phyloP scores from a whole-genome alignment of 1,284 basidiomycete species.

The Trametes pubescens region DNA sequence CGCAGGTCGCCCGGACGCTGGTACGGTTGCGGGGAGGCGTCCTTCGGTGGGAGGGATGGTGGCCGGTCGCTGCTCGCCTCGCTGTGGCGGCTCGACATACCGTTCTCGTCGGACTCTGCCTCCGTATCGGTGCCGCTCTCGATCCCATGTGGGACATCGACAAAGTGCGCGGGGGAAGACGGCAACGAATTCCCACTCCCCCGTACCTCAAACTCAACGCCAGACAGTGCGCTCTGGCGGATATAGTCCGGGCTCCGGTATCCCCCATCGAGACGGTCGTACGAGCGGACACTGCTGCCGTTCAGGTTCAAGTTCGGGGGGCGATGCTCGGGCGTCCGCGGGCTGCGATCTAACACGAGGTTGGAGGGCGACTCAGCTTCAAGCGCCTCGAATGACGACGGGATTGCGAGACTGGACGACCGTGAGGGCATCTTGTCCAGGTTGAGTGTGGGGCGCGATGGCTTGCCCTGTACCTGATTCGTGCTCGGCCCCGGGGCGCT shows the following conservation, averaged over 20 bases:
- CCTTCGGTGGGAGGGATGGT: conserved; percentile 63
- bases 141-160: conserved; percentile 73
- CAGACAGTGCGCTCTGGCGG: conserved; percentile 30
- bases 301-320: conserved; percentile 36
- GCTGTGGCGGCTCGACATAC: conserved; percentile 26
- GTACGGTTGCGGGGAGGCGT: conserved; percentile 25
- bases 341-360: conserved; percentile 27
- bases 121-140: conserved; percentile 81
- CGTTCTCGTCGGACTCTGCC: conserved; percentile 52
- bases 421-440: conserved; percentile 39
- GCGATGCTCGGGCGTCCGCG: conserved; percentile 23
- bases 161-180: conserved; percentile 63
- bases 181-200: conserved; percentile 50
- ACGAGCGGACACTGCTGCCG: conserved; percentile 32
- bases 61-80: conserved; percentile 42
- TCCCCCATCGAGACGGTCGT: conserved; percentile 38
- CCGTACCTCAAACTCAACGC: conserved; percentile 35
- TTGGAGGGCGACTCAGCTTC: conserved; percentile 31
- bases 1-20: conserved; percentile 24
- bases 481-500: conserved; percentile 24
- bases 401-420: conserved; percentile 38
- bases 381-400: conserved; percentile 33
- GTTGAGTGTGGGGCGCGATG: conserved; percentile 35
- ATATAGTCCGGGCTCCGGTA: conserved; percentile 33
- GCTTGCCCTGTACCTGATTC: conserved; percentile 16